A percentile compares a stretch with the other conserved stretches of the same genome.
Evolutionary conservation across 78 protist genomes (phyloP).

Genomic region (Protostelium mycophagum): DNA sequence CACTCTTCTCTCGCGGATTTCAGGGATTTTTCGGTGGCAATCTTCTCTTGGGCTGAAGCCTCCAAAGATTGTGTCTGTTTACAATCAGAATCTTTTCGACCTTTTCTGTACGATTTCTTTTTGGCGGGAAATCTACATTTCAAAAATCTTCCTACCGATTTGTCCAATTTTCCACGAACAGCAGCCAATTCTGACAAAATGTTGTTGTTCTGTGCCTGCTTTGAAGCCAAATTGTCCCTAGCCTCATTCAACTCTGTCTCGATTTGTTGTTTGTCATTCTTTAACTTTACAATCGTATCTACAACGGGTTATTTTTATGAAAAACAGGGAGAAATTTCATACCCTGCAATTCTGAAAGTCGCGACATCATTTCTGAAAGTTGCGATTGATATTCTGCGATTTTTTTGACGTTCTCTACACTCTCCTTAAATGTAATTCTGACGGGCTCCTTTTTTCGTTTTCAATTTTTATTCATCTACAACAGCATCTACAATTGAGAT

Average conservation of each 20-base stretch:
- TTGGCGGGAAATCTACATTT: too few relatives aligned
- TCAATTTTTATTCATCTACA: too few relatives aligned
- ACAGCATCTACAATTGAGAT: too few relatives aligned
- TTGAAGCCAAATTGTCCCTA: background rate
- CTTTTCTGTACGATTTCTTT: too few relatives aligned
- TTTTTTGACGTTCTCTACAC: background rate
- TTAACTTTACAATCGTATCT: background rate
- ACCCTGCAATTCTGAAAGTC: too few relatives aligned
- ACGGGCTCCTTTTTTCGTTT: too few relatives aligned
- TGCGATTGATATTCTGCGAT: too few relatives aligned
- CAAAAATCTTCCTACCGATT: too few relatives aligned
- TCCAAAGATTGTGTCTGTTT: too few relatives aligned
- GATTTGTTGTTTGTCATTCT: background rate
- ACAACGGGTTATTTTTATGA: background rate
- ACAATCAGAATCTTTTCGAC: too few relatives aligned
- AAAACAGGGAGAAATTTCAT: background rate
- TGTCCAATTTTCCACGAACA: too few relatives aligned
- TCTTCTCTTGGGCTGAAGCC: background rate
- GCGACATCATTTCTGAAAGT: too few relatives aligned
- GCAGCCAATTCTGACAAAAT: background rate
- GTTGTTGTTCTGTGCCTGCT: background rate
- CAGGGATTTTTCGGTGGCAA: background rate
- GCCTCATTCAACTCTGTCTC: background rate
- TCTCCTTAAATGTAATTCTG: background rate
- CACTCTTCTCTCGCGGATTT: background rate